Evolutionary conservation across 768 basidiomycete species (phyloP), one percentile per base, ranked within the genome.

Genomic region (Mrakia frigida): DNA sequence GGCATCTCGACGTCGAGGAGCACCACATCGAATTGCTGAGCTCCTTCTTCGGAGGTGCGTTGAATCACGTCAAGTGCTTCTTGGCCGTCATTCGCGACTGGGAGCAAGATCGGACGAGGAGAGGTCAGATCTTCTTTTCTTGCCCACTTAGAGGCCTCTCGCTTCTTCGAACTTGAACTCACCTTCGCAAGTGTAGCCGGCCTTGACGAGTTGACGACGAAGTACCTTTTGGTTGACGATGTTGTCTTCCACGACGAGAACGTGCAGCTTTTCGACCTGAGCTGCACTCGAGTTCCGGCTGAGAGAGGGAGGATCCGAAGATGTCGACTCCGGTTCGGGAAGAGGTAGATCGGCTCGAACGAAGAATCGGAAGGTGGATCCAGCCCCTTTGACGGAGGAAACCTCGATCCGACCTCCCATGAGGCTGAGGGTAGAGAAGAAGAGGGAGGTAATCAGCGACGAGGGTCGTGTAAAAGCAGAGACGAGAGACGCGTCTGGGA

Each of bases 331-430:
- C 46, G 25, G 73, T 5, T 63, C 21, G 10, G 73, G 25, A 7
- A 33, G 41, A 25, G 73, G 63, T 0, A 65, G 33, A n/a, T 33
- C 61, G 13, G 81, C 80, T 33, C 79, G 60, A 46, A 86, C 81
- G 79, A 81, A 85, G 80, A 86, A 86, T 14, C 85, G 80, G 81
- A 86, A 86, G 0, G 75, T 73, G 23, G 59, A 72, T 31, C 70
- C 75, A 39, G 61, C 77, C 31, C 84, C 85, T 46, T 82, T 81
- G 59, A 83, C 80, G 39, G 81, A 82, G 25, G 81, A 81, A 41
- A 85, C 84, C 69, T 85, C 81, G 76, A 84, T 82, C 18, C 82
- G 77, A 18, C 84, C 84, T 46, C 83, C 83, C 83, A 85, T 80
- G 18, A 81, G 76, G 6, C 56, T 28, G 56, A 14, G 9, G 16